Conservation (phyloP, 371 early-diverging fungal genomes). For the Blakeslea trispora region DNA sequence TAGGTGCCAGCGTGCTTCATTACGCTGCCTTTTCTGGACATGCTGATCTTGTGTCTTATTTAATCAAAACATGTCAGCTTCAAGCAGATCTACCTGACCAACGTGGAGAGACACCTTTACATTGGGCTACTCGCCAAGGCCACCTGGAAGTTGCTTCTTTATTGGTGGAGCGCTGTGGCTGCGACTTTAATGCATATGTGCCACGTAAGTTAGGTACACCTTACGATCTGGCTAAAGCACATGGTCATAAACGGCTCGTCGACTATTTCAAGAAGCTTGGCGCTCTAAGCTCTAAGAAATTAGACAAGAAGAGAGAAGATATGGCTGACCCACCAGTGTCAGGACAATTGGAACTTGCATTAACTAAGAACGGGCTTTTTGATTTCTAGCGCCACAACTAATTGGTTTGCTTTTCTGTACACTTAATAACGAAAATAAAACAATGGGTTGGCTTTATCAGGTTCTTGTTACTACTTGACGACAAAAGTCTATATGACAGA, state of each 20-base stretch:
- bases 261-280: constrained; percentile 51
- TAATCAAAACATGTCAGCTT: constrained; percentile 38
- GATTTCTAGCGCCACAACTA: constrained; percentile 9
- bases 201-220: constrained; percentile 46
- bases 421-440: not conserved
- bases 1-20: constrained; percentile 48
- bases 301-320: constrained; percentile 49
- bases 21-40: constrained; percentile 52
- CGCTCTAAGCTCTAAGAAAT: constrained; percentile 42
- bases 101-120: constrained; percentile 40
- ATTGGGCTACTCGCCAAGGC: constrained; percentile 48
- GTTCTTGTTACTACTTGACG: too few relatives aligned
- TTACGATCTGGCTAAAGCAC: constrained; percentile 43
- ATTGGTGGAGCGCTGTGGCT: constrained; percentile 43
- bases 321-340: constrained; percentile 32
- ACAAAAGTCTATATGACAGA: too few relatives aligned
- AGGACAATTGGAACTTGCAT: constrained; percentile 37
- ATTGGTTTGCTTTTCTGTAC: too few relatives aligned
- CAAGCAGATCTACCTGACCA: constrained; percentile 34
- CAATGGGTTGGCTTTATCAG: too few relatives aligned
- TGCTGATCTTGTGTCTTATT: constrained; percentile 38
- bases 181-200: constrained; percentile 42
- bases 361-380: constrained; percentile 46
- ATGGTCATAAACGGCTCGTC: constrained; percentile 39
- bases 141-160: constrained; percentile 42